Conservation (phyloP, 2,329 filamentous ascomycete genomes). For the Fusarium equiseti region DNA sequence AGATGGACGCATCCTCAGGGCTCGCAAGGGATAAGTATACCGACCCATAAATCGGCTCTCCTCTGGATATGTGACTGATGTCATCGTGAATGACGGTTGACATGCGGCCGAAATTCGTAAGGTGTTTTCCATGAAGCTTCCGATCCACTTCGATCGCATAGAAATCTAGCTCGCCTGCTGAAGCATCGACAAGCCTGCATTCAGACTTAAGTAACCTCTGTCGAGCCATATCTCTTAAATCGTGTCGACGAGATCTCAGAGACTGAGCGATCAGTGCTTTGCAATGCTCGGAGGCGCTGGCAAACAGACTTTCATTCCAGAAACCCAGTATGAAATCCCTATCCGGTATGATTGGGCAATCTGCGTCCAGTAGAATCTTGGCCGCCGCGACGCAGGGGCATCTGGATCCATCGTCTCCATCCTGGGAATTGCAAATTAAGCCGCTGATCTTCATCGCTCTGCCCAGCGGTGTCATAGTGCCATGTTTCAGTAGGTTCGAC, state of each 20-base stretch:
- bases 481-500: rapidly evolving
- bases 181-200: rapidly evolving
- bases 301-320: rapidly evolving
- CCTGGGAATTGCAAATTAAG: rapidly evolving
- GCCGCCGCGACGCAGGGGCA: neutral
- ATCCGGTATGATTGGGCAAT: neutral
- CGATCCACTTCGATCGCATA: neutral
- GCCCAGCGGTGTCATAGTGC: neutral
- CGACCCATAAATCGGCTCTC: rapidly evolving
- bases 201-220: neutral
- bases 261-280: neutral
- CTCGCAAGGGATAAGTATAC: neutral
- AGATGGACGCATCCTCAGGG: neutral
- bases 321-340: neutral
- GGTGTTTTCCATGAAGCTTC: neutral
- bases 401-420: rapidly evolving
- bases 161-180: neutral
- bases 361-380: neutral
- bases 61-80: rapidly evolving
- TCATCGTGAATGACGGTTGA: neutral
- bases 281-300: neutral
- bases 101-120: neutral
- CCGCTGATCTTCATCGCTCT: neutral
- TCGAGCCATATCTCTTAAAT: neutral
- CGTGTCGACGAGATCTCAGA: neutral